phyloP scores from a whole-genome alignment of 164 flowering plant genomes.

The Chimonanthus salicifolius region DNA sequence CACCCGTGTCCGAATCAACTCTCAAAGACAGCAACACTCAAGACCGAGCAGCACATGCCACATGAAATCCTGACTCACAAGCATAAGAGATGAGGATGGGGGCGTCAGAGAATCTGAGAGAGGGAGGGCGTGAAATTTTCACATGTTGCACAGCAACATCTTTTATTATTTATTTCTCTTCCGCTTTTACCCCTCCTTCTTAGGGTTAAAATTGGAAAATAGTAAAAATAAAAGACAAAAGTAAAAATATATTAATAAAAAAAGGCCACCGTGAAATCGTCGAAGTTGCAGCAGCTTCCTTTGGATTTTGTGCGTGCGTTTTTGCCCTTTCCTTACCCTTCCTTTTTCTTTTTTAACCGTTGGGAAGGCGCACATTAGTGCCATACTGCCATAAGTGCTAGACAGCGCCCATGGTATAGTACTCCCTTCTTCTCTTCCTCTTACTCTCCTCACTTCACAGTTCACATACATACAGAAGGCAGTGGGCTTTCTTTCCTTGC shows the following conservation, averaged over 20 bases:
- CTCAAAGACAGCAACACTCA: too few relatives aligned
- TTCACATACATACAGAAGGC: not conserved
- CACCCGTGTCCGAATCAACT: too few relatives aligned
- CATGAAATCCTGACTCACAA: not conserved
- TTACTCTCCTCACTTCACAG: too few relatives aligned
- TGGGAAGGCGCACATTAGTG: conserved; percentile 7
- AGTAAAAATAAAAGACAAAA: not conserved
- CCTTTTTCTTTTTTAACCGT: not conserved
- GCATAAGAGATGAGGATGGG: not conserved
- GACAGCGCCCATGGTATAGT: conserved; percentile 1
- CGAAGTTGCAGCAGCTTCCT: not conserved
- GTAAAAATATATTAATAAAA: not conserved
- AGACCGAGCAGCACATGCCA: not conserved
- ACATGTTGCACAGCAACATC: not conserved
- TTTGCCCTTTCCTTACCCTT: not conserved
- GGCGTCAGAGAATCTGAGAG: too few relatives aligned
- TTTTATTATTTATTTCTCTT: not conserved
- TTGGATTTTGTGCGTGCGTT: not conserved
- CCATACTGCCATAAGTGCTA: not conserved
- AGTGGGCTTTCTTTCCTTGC: not conserved
- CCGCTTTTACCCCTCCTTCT: not conserved
- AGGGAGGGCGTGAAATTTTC: not conserved
- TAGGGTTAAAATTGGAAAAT: not conserved
- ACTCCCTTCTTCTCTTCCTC: not conserved
- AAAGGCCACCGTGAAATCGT: not conserved